Evolutionary conservation across 768 basidiomycete genomes (phyloP).

Genomic region (Auricularia sp.): DNA sequence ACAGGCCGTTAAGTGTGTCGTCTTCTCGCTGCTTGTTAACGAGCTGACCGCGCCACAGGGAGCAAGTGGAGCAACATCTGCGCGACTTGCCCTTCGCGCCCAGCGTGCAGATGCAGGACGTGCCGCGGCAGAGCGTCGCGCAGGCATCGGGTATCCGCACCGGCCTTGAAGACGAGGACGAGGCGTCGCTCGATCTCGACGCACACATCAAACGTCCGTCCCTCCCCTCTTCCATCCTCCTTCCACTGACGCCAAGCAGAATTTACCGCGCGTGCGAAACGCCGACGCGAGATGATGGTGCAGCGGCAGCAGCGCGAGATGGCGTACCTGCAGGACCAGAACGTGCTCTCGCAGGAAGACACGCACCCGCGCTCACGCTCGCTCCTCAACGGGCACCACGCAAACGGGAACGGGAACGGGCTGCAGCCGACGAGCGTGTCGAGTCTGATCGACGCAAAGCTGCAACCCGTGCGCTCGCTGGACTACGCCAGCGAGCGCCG

Average conservation of each 20-base stretch:
- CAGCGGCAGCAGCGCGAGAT: no score
- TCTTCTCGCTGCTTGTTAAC: neutral
- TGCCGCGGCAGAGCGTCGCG: slow-evolving; percentile 58
- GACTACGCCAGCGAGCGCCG: neutral
- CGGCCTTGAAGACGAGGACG: neutral
- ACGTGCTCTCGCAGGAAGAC: neutral
- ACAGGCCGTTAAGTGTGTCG: slow-evolving; percentile 29
- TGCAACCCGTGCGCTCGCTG: neutral
- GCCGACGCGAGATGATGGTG: neutral
- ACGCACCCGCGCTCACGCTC: neutral
- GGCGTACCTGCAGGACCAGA: neutral
- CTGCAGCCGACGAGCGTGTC: neutral
- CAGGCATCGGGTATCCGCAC: neutral
- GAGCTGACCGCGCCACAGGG: slow-evolving; percentile 32
- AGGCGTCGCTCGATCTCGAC: neutral
- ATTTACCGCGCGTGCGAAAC: neutral
- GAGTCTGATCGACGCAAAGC: neutral
- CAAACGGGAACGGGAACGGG: neutral
- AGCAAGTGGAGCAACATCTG: slow-evolving; percentile 44
- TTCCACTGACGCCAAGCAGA: no score
- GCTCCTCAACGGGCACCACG: neutral
- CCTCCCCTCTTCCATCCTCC: no score
- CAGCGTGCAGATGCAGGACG: slow-evolving; percentile 76
- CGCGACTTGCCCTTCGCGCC: slow-evolving; percentile 63
- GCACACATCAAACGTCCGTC: neutral